Evolutionary conservation across 2,329 filamentous ascomycete genomes (phyloP), one percentile per base, ranked within the genome.

Genomic region (Cladobotryum mycophilum): DNA sequence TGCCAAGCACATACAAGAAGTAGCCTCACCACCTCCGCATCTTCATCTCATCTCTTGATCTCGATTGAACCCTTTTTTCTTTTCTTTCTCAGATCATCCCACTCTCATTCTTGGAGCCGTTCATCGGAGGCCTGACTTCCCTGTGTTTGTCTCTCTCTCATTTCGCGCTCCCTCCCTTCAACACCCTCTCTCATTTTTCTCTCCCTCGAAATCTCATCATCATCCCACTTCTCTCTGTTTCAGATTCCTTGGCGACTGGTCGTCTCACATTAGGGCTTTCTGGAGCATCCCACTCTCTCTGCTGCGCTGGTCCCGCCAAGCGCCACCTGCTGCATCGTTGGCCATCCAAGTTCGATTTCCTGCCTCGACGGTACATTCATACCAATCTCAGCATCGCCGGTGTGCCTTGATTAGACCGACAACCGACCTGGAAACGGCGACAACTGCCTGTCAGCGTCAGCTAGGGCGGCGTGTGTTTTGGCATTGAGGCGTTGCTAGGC

Each of bases 191-290:
- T 12, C 6, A 14, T n/a, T 17, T n/a, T 38, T 17, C 14, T 17
- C 36, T 41, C 38, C 38, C 12, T 41, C 38, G 38, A 12, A 12
- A 41, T 20, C 38, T 20, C 38, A 15, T 18, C 38, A 15, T 41
- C 36, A 38, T 17, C 36, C 36, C 36, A n/a, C 14, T 17, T 17
- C 36, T 41, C 51, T 48, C 43, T 47, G 40, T 42, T 41, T 48
- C 45, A 43, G 13, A 13, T 30, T 45, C 35, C 42, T 48, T 17
- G 35, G 48, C 52, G 48, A 51, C 48, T 48, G 52, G 47, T 45
- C 50, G 52, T 51, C 52, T 51, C 48, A 51, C 43, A 44, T 51
- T 53, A 50, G 51, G 47, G 47, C 47, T 53, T 53, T 38, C 40
- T 45, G 44, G 51, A 51, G 48, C 40, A 49, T 53, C 51, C 51